A percentile compares a stretch with the other conserved stretches of the same genome.
Conservation (phyloP, 805 yeast species). For the Wickerhamomyces rabaulensis region DNA sequence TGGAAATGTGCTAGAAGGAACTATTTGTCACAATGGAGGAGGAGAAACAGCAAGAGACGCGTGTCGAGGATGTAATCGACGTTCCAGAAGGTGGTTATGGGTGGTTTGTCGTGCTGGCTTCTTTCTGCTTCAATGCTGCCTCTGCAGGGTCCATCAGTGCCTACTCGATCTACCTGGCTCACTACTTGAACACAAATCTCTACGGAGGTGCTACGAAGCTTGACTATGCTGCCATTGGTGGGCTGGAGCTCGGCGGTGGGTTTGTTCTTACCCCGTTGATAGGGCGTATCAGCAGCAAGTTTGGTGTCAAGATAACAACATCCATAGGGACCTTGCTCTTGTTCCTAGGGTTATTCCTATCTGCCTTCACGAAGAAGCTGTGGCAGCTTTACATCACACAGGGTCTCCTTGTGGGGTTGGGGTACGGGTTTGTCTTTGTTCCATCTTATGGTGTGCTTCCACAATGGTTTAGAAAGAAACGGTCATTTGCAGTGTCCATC, state of each 20-base stretch:
- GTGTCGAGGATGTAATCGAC: constrained; percentile 3
- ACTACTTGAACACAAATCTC: constrained; percentile 42
- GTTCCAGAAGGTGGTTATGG: constrained; percentile 23
- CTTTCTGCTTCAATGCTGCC: constrained; percentile 16
- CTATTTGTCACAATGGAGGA: background rate
- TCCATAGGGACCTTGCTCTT: constrained; percentile 45
- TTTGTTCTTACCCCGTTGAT: constrained; percentile 55
- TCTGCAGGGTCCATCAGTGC: constrained; percentile 22
- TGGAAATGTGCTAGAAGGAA: background rate
- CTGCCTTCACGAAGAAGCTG: constrained; percentile 49
- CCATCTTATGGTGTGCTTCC: constrained; percentile 59
- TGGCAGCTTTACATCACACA: constrained; percentile 69
- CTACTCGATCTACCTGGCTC: constrained; percentile 57
- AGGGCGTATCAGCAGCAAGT: background rate
- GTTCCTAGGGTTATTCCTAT: constrained; percentile 51
- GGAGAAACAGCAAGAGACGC: background rate
- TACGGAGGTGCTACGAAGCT: constrained; percentile 49
- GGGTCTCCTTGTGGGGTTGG: constrained; percentile 57
- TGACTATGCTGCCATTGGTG: constrained; percentile 66
- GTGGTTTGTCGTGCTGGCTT: constrained; percentile 18
- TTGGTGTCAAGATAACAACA: constrained; percentile 41
- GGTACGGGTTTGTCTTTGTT: constrained; percentile 45
- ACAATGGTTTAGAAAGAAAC: constrained; percentile 61
- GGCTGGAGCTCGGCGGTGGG: constrained; percentile 51
- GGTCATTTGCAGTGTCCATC: constrained; percentile 42